Base-by-base conservation (phyloP, 257 asterid genomes). In the Ophiorrhiza pumila region DNA sequence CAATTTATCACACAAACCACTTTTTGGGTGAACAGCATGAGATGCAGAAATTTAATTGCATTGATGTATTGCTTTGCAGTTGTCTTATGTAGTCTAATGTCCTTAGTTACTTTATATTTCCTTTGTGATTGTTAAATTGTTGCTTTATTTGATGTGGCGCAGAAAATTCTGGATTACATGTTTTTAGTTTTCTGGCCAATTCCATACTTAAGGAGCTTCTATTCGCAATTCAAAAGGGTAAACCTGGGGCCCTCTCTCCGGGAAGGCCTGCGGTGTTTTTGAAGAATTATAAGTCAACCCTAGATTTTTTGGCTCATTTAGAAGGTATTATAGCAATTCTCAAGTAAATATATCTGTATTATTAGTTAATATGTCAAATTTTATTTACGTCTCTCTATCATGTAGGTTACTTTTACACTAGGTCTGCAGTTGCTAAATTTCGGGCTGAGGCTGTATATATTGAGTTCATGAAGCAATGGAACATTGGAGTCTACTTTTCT, bases 101-200 rank as follows among this genome's bases (percentile, higher is more conserved):
- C 9, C 23, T 17, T 23, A 8, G 20, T 22, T 27, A n/a, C 31
- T 20, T 15, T 27, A 23, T 20, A 46, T 41, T 37, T 25, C 15
- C 53, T 31, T 52, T 49, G 37, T 22, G 49, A 32, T 71, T 29
- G 0, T 78, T 81, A 69, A 57, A 81, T 69, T 65, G 57, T 57
- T 65, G 43, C 71, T 59, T 32, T 42, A 49, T 70, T 61, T 80
- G 27, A 61, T 62, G 47, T 76, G 61, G 46, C 72, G 83, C 98
- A 92, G 98, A 94, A 76, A 95, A 95, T 83, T 88, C 98, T 53
- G 99, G 99, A 80, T 87, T 95, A 52, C 99, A 95, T 69, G 98
- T 95, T 65, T 95, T 93, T 79, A 95, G 92, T 82, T 95, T 95
- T 80, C 86, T 92, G 76, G 90, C 98, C 4, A 92, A 95, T 84